Percentiles rank a stretch among this genome's conserved stretches.
Evolutionary conservation across 2,329 filamentous ascomycete genomes (phyloP).

Genomic region (Ceratocystis diversiconidia): DNA sequence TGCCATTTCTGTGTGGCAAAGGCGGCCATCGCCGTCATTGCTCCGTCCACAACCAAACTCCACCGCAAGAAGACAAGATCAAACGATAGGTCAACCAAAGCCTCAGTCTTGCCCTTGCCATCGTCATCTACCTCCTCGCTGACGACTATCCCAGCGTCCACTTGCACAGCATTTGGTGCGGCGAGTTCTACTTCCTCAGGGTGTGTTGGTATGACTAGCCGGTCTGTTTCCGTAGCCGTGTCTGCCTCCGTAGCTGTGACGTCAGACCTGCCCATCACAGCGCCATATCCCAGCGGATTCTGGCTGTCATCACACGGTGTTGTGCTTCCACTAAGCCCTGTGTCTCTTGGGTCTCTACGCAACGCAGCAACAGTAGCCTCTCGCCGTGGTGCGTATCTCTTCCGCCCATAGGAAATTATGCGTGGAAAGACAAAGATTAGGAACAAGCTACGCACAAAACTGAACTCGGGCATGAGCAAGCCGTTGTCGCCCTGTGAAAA

Average conservation of each 20-base stretch:
- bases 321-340: background rate
- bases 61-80: constrained; percentile 54
- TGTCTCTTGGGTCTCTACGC: background rate
- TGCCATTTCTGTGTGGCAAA: constrained; percentile 53
- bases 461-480: constrained; percentile 42
- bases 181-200: constrained; percentile 31
- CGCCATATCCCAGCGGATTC: constrained; percentile 9
- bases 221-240: background rate
- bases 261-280: constrained; percentile 8
- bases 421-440: constrained; percentile 40
- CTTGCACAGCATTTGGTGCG: constrained; percentile 33
- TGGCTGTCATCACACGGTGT: constrained; percentile 9
- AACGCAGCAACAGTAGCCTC: constrained; percentile 15
- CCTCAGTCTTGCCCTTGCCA: constrained; percentile 24
- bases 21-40: constrained; percentile 47
- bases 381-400: constrained; percentile 12
- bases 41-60: constrained; percentile 50
- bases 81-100: constrained; percentile 33
- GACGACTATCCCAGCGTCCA: constrained; percentile 26
- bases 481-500: constrained; percentile 44
- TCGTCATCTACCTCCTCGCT: constrained; percentile 26
- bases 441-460: constrained; percentile 40
- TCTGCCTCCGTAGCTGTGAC: background rate
- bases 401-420: constrained; percentile 35
- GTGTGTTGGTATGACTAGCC: constrained; percentile 25